Evolutionary conservation across 2,329 filamentous ascomycete species (phyloP).

Genomic region (Colletotrichum aenigma): DNA sequence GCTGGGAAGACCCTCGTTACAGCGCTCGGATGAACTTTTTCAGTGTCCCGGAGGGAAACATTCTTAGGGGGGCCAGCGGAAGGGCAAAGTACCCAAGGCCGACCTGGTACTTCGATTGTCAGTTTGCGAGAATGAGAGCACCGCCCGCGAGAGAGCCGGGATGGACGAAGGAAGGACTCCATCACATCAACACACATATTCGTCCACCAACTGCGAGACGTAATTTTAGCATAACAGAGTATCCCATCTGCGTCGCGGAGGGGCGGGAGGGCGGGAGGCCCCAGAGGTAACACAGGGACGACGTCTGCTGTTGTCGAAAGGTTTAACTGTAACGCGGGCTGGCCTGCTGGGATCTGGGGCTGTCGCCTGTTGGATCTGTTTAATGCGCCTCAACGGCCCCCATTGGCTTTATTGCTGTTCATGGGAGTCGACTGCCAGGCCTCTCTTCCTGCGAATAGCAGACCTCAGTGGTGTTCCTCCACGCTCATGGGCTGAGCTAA

Average conservation of each 20-base stretch:
- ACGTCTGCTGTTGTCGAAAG: background rate
- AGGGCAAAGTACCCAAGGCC: background rate
- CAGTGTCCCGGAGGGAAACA: background rate
- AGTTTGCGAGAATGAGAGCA: background rate
- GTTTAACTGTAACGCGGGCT: background rate
- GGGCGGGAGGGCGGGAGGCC: constrained; percentile 2
- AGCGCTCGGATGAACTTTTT: constrained; percentile 15
- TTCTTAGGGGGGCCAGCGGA: background rate
- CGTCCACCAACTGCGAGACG: background rate
- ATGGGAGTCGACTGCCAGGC: background rate
- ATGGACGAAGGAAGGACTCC: background rate
- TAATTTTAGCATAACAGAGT: background rate
- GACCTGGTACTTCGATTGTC: background rate
- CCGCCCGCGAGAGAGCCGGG: background rate
- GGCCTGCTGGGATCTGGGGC: background rate
- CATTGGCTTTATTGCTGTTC: background rate
- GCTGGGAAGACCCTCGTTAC: constrained; percentile 11
- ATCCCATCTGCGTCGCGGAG: background rate
- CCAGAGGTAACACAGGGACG: background rate
- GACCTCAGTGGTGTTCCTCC: background rate
- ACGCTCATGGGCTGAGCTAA: background rate
- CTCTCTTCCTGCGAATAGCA: background rate
- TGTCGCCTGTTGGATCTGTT: background rate
- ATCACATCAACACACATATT: background rate
- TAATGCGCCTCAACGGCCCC: background rate